Evolutionary conservation across 306 rosid genomes (phyloP).

Genomic region (Hippophae tibetana): DNA sequence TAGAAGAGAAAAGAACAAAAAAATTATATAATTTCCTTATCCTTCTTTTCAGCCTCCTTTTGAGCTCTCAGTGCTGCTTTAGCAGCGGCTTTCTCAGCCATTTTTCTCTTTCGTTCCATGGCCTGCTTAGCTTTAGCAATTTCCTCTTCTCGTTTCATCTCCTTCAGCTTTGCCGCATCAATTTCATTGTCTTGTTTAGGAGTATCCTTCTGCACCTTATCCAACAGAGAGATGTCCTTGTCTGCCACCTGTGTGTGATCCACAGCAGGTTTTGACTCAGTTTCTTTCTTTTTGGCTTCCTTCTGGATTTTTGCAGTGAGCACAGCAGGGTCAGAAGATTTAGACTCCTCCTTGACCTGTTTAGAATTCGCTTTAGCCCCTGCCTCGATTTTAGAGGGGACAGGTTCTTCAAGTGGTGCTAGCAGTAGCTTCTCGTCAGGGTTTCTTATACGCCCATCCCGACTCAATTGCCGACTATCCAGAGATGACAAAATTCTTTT

Average conservation of each 20-base stretch:
- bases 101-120: slow-evolving; percentile 78
- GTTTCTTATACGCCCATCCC: slow-evolving; percentile 94
- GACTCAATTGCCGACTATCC: slow-evolving; percentile 68
- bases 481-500: slow-evolving; percentile 68
- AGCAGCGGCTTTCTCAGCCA: slow-evolving; percentile 73
- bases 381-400: slow-evolving; percentile 18
- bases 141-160: slow-evolving; percentile 80
- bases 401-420: slow-evolving; percentile 30
- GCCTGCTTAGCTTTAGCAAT: slow-evolving; percentile 76
- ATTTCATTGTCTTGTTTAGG: slow-evolving; percentile 41
- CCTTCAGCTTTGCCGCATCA: slow-evolving; percentile 62
- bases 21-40: slow-evolving; percentile 38
- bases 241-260: slow-evolving; percentile 32
- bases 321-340: slow-evolving; percentile 39
- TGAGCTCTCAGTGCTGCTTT: slow-evolving; percentile 67
- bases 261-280: slow-evolving; percentile 24
- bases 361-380: slow-evolving; percentile 38
- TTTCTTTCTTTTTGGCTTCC: slow-evolving; percentile 49
- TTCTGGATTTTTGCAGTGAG: slow-evolving; percentile 46
- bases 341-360: slow-evolving; percentile 61
- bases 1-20: not conserved
- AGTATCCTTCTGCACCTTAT: slow-evolving; percentile 32
- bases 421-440: slow-evolving; percentile 75
- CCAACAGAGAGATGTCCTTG: slow-evolving; percentile 37
- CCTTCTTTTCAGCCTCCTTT: slow-evolving; percentile 94